These are phyloP conservation scores for Hypoxylon cercidicola DNA, from an alignment of 495 filamentous ascomycete genomes.

Conservation along the genomic window DNA sequence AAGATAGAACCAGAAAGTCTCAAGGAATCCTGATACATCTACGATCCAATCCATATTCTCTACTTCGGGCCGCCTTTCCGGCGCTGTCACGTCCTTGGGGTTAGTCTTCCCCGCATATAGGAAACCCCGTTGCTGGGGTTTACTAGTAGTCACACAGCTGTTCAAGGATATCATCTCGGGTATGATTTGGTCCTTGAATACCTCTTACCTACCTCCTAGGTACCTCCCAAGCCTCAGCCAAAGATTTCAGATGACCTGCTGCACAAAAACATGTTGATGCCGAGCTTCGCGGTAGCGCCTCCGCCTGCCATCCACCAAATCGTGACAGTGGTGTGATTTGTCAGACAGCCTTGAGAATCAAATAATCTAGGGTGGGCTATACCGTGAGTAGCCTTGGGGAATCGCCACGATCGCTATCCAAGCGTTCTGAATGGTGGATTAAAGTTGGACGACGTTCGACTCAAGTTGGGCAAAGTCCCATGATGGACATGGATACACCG, in stretches of 20 bases:
- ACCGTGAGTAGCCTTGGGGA: not conserved
- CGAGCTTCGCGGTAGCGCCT: no score
- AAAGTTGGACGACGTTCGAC: constrained; percentile 10
- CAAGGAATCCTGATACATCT: no score
- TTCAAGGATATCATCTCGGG: no score
- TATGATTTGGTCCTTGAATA: no score
- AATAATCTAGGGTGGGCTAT: not conserved
- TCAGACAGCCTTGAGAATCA: not conserved
- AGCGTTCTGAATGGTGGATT: constrained; percentile 29
- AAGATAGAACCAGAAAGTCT: no score
- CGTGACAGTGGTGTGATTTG: not conserved
- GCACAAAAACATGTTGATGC: no score
- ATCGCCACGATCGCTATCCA: not conserved
- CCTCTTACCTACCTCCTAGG: no score
- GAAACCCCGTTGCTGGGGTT: not conserved
- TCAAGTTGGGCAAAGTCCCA: constrained; percentile 5
- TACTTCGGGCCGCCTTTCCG: not conserved
- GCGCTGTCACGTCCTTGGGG: not conserved
- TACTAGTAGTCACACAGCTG: no score
- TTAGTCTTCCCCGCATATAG: not conserved
- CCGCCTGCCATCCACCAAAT: no score
- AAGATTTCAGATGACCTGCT: no score
- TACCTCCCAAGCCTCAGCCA: no score
- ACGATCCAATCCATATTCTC: not conserved
- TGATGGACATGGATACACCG: constrained; percentile 10